Base-by-base conservation (phyloP, 805 yeast genomes). In the Maudiozyma turicensis region DNA sequence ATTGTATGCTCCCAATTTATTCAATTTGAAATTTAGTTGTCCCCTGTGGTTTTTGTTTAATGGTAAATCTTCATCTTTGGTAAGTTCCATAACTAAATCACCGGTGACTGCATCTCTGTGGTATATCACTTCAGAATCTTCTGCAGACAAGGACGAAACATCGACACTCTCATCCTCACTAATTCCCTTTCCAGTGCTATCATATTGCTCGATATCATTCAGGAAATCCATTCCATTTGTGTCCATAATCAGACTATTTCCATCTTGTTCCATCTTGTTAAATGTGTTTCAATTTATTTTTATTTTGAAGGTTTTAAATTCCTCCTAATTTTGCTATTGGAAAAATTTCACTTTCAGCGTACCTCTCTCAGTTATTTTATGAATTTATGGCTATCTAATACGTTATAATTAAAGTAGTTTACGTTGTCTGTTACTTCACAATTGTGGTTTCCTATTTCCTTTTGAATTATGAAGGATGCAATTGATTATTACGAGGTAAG, bases 21-120 rank as follows among this genome's bases (percentile, higher is more conserved):
- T 80, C 60, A 67, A 64, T 68, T 68, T 72, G 64, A 68, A 81
- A 56, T 63, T 74, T 53, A 67, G 69, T 14, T 51, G 48, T 8
- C 54, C 57, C n/a, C 31, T 45, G 11, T 54, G 52, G 8, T 38
- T 52, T 10, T 14, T 28, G 15, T 45, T 40, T 15, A 58, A 45
- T 8, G 63, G 63, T 41, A 49, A 48, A 11, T 55, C 40, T 11
- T 48, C 26, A 9, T 46, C 32, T 6, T 45, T 35, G 5, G 60
- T 50, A 30, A 60, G 44, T n/a, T 54, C 49, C 44, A 56, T 48
- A 40, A 58, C 45, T 8, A 56, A 50, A 14, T 56, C 65, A 34
- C 59, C 61, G 40, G 61, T 56, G 2, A 48, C 47, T 3, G 53
- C 50, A 48, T 60, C 65, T 34, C 55, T 47, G 9, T 44, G 47